A percentile compares a stretch with the other conserved stretches of the same genome.
These are phyloP conservation scores for Wallacemonas sp. DNA, from an alignment of 208 protist species.

Conservation along the genomic window DNA sequence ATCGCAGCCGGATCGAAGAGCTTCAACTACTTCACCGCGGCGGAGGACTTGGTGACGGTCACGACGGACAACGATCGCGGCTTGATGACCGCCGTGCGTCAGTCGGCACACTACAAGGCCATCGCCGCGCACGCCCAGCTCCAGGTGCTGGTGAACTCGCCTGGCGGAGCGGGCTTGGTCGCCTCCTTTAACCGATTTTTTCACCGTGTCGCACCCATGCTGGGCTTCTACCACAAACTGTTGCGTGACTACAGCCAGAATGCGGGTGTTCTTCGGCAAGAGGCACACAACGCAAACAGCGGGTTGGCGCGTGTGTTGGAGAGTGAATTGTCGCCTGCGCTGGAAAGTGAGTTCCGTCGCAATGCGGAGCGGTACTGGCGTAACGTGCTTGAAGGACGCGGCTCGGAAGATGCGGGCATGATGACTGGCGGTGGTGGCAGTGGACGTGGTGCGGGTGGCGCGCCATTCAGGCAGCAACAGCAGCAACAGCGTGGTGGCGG, in stretches of 20 bases:
- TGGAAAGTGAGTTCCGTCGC: constrained; percentile 81
- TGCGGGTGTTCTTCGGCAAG: constrained; percentile 34
- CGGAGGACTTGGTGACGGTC: constrained; percentile 66
- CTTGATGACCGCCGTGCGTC: constrained; percentile 35
- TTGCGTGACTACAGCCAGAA: constrained; percentile 41
- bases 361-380: constrained; percentile 90
- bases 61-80: constrained; percentile 59
- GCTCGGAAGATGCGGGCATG: constrained; percentile 34
- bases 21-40: constrained; percentile 61
- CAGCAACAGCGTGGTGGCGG: constrained; percentile 14
- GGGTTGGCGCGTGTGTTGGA: constrained; percentile 55
- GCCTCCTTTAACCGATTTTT: constrained; percentile 80
- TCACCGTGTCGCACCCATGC: constrained; percentile 76
- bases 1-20: constrained; percentile 67
- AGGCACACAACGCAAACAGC: constrained; percentile 45
- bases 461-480: constrained; percentile 15
- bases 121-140: constrained; percentile 55
- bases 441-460: not conserved
- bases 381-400: constrained; percentile 72
- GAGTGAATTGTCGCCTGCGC: constrained; percentile 52
- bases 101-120: constrained; percentile 48
- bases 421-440: constrained; percentile 18
- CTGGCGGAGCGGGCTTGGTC: constrained; percentile 35
- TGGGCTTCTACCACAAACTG: constrained; percentile 63
- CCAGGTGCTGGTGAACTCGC: constrained; percentile 43